Conservation (phyloP, 2,329 filamentous ascomycete genomes). For the Chaetothyriales sp. region DNA sequence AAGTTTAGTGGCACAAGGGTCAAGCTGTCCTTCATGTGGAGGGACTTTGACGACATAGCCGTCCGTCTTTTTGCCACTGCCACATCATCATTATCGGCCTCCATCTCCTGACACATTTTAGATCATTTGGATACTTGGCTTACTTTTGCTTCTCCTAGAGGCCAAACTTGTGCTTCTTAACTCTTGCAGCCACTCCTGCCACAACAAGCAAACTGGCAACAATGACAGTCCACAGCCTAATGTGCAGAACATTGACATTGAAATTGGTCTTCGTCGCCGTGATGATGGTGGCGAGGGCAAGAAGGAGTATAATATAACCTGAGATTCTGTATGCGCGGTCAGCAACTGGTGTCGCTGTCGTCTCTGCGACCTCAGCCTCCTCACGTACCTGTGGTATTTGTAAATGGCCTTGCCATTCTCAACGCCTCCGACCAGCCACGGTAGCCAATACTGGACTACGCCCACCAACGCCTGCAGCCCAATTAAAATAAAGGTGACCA, state of each 20-base stretch:
- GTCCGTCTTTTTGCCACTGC: neutral
- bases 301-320: constrained; percentile 59
- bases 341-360: neutral
- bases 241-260: constrained; percentile 51
- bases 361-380: neutral
- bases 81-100: neutral
- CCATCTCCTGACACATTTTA: neutral
- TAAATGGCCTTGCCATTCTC: constrained; percentile 70
- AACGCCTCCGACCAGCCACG: constrained; percentile 52
- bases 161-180: constrained; percentile 73
- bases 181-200: constrained; percentile 59
- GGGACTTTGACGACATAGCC: too few relatives aligned
- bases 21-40: too few relatives aligned
- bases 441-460: constrained; percentile 67
- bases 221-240: constrained; percentile 64
- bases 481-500: constrained; percentile 57
- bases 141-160: constrained; percentile 21
- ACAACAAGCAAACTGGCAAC: constrained; percentile 54
- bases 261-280: constrained; percentile 67
- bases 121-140: neutral
- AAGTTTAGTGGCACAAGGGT: too few relatives aligned
- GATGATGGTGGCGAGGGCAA: constrained; percentile 60
- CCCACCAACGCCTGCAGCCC: constrained; percentile 64
- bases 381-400: constrained; percentile 56
- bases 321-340: constrained; percentile 36